These are phyloP conservation scores for Mycosphaerella sp. DNA, from an alignment of 2,329 filamentous ascomycete genomes.

Conservation along the genomic window DNA sequence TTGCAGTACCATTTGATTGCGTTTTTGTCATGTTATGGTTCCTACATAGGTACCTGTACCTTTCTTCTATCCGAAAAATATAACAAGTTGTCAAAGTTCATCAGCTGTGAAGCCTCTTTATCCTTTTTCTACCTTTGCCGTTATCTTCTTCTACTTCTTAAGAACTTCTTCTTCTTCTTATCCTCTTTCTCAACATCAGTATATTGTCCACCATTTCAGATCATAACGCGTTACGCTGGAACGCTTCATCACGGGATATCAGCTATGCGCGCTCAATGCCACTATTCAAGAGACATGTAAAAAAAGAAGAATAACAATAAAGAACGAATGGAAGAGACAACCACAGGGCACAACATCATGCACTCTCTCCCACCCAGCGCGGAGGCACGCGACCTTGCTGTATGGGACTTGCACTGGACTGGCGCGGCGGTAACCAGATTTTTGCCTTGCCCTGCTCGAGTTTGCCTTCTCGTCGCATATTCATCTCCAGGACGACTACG, in stretches of 20 bases:
- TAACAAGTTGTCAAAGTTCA: too few species aligned
- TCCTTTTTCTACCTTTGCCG: background rate
- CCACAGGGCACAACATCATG: slow-evolving; percentile 18
- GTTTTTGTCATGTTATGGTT: too few species aligned
- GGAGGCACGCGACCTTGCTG: slow-evolving; percentile 20
- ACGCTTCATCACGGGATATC: slow-evolving; percentile 12
- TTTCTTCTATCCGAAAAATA: too few species aligned
- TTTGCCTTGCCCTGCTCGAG: slow-evolving; percentile 53
- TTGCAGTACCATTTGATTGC: too few species aligned
- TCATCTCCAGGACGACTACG: slow-evolving; percentile 61
- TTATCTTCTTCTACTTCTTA: slow-evolving; percentile 1
- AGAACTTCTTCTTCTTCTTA: slow-evolving; percentile 2
- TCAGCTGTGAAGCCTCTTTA: background rate
- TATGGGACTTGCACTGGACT: slow-evolving; percentile 26
- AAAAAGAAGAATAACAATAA: background rate
- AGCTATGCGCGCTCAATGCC: background rate
- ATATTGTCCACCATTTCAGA: background rate
- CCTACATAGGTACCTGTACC: too few species aligned
- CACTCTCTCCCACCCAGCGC: slow-evolving; percentile 31
- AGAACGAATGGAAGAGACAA: background rate
- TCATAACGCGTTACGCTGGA: slow-evolving; percentile 15
- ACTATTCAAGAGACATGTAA: background rate
- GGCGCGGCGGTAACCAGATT: slow-evolving; percentile 56
- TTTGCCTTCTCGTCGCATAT: slow-evolving; percentile 60
- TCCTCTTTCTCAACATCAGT: background rate